A percentile compares a stretch with the other conserved stretches of the same genome.
These are phyloP conservation scores for Acacia confusa DNA, from an alignment of 306 rosid species.

Conservation along the genomic window DNA sequence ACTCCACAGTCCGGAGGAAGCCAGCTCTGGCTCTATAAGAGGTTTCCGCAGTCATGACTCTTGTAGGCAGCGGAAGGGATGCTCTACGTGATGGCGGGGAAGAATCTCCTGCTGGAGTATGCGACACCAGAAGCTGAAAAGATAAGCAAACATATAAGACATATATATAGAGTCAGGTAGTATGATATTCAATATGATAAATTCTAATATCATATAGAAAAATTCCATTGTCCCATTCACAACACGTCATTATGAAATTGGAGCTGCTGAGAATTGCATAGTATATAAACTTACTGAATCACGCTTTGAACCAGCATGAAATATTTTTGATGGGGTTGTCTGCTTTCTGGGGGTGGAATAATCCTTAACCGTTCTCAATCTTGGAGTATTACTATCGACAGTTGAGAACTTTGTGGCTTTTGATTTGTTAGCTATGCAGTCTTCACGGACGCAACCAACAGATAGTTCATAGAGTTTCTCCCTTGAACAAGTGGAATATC, in stretches of 20 bases:
- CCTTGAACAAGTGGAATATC: slow-evolving; percentile 43
- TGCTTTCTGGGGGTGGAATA: slow-evolving; percentile 49
- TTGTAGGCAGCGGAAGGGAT: slow-evolving; percentile 61
- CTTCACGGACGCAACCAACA: slow-evolving; percentile 35
- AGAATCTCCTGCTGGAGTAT: slow-evolving; percentile 38
- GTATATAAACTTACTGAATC: slow-evolving; percentile 53
- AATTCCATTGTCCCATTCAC: not conserved
- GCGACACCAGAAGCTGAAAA: slow-evolving; percentile 55
- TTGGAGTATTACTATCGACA: slow-evolving; percentile 42
- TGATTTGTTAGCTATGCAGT: slow-evolving; percentile 31
- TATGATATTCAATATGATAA: slow-evolving; percentile 3
- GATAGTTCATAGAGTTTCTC: slow-evolving; percentile 47
- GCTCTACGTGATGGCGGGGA: slow-evolving; percentile 51
- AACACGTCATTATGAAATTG: not conserved
- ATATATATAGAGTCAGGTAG: not conserved
- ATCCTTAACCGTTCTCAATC: slow-evolving; percentile 43
- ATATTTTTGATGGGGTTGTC: slow-evolving; percentile 44
- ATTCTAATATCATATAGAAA: not conserved
- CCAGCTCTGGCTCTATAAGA: slow-evolving; percentile 44
- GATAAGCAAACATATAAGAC: not conserved
- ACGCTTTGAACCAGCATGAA: slow-evolving; percentile 37
- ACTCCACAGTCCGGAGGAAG: slow-evolving; percentile 51
- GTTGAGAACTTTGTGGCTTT: slow-evolving; percentile 54
- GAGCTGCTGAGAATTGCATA: not conserved
- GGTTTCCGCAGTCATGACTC: slow-evolving; percentile 42